Percentiles rank a stretch among this genome's conserved stretches.
phyloP scores from a whole-genome alignment of 495 filamentous ascomycete genomes.

The Cercophora sp. region DNA sequence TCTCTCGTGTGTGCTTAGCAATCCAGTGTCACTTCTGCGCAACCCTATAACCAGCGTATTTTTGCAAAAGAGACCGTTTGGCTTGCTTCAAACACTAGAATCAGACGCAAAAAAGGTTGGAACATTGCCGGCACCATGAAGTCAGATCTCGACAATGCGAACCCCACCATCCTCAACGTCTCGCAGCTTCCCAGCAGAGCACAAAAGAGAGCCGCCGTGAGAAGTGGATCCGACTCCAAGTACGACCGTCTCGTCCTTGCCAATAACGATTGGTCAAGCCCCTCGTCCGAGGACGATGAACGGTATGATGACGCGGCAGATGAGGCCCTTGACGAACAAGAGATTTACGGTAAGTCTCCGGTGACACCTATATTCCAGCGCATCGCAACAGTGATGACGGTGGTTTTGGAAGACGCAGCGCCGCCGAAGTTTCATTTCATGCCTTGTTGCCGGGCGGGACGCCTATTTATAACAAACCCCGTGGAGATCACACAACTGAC shows the following conservation, averaged over 20 bases:
- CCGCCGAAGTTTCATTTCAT: too few species aligned
- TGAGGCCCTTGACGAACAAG: constrained; percentile 81
- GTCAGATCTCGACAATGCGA: constrained; percentile 78
- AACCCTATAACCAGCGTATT: too few species aligned
- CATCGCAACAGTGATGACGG: background rate
- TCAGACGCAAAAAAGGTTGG: too few species aligned
- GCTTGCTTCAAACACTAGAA: too few species aligned
- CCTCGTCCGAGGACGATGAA: constrained; percentile 28
- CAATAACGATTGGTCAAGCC: constrained; percentile 33
- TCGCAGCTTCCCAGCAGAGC: constrained; percentile 82
- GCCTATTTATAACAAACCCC: constrained; percentile 15
- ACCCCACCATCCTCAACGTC: constrained; percentile 86
- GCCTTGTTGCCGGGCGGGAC: background rate
- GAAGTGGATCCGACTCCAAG: constrained; percentile 28
- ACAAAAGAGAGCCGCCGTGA: constrained; percentile 30
- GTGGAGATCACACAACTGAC: constrained; percentile 34
- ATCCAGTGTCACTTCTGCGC: too few species aligned
- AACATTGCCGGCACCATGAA: too few species aligned
- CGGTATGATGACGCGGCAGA: constrained; percentile 54
- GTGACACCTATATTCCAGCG: background rate
- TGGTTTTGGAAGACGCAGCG: constrained; percentile 13
- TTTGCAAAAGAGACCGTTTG: too few species aligned
- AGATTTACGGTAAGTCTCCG: constrained; percentile 74
- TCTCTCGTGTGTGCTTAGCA: too few species aligned
- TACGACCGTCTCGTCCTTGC: constrained; percentile 34